Base-by-base conservation (phyloP, 2,329 filamentous ascomycete species). In the Graphium sp. region DNA sequence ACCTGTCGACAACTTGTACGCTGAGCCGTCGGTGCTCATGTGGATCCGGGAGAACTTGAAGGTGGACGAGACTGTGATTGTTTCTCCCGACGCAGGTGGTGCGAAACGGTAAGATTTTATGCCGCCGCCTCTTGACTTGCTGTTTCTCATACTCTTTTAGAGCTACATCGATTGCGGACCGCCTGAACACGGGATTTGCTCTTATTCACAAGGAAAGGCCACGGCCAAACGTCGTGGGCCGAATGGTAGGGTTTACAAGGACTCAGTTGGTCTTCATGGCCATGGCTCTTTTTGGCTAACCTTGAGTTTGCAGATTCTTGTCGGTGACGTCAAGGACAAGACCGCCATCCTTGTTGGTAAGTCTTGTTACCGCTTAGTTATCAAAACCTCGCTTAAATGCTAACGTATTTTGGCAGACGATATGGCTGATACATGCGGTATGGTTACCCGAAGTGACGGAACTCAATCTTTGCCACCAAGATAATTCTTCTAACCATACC, bases 141-240 rank as follows among this genome's bases (percentile, higher is more conserved):
- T 21, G 18, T 20, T 21, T 27, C 10, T 28, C 18, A 17, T 13
- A 10, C 22, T 12, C 4, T 7, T 18, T 18, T 15, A 35, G 33
- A 52, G 87, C 85, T 22, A 93, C 87, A 7, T 83, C 79, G 9
- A 92, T 95, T 39, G 87, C 87, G 32, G 87, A 94, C 52, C 77
- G 82, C 27, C 68, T 95, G 35, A 84, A 93, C 46, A 72, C 85
- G 26, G 77, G 75, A 35, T 94, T 95, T 50, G 87, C 87, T 7
- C 70, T 95, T 31, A 95, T 95, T 41, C 85, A 94, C 66, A 94
- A 95, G 60, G 87, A 94, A 56, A 80, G 85, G 33, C 79, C 84
- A 5, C 73, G 82, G 5, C 60, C 61, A 34, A 91, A 92, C 44
- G 84, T 91, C 46, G 84, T 93, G 35, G 83, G 79, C 7, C 76